A percentile compares a stretch with the other conserved stretches of the same genome.
phyloP scores from a whole-genome alignment of 2,329 filamentous ascomycete species.

The Neofusicoccum kwambonambiense region DNA sequence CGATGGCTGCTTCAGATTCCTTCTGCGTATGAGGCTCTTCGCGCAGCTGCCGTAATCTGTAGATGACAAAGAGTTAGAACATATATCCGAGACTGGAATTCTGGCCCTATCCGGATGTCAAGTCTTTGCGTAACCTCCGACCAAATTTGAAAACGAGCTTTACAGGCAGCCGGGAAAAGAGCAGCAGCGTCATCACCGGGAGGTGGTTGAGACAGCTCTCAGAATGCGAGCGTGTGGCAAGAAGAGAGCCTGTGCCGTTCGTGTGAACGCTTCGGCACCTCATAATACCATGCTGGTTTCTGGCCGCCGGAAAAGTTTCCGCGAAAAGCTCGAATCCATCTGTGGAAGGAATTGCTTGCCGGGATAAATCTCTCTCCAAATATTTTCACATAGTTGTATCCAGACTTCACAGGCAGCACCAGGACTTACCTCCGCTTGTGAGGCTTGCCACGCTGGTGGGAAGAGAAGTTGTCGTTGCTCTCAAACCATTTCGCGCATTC shows the following conservation, averaged over 20 bases:
- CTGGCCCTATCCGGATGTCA: no score
- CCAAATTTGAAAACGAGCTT: not conserved
- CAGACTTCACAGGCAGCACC: not conserved
- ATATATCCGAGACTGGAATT: not conserved
- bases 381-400: not conserved
- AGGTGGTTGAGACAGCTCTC: no score
- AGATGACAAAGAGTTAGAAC: not conserved
- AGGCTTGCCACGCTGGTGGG: slow-evolving; percentile 82
- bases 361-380: no score
- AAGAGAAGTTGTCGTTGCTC: slow-evolving; percentile 69
- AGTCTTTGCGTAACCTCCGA: no score
- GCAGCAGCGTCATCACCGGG: no score
- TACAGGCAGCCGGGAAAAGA: not conserved
- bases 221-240: no score
- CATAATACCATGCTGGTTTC: no score
- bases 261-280: no score
- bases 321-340: no score
- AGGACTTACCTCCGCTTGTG: slow-evolving; percentile 76
- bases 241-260: no score
- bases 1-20: slow-evolving; percentile 77
- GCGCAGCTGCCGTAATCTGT: slow-evolving; percentile 74
- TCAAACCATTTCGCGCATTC: slow-evolving; percentile 98
- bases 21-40: slow-evolving; percentile 86
- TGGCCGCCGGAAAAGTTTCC: no score
- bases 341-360: no score